phyloP scores from a whole-genome alignment of 2,329 filamentous ascomycete species.

The Colletotrichum zoysiae region DNA sequence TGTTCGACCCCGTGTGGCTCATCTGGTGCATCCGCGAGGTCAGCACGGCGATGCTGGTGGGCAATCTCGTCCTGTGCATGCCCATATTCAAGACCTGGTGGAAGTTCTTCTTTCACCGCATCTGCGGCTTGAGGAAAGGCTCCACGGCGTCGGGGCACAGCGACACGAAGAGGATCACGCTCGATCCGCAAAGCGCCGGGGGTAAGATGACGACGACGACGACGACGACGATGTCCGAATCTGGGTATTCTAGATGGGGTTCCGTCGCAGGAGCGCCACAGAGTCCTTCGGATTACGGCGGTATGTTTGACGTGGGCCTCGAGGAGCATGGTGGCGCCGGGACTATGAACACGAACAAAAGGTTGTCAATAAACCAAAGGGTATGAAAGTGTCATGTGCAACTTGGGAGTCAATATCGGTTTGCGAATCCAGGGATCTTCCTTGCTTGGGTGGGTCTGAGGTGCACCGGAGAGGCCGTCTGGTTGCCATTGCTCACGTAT shows the following conservation, averaged over 20 bases:
- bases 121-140: not conserved
- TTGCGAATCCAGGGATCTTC: not conserved
- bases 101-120: not conserved
- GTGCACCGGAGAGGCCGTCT: not conserved
- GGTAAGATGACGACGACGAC: not conserved
- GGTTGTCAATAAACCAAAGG: not conserved
- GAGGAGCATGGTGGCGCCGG: not conserved
- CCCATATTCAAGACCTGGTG: not conserved
- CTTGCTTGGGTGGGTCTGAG: not conserved
- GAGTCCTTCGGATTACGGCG: not conserved
- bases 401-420: not conserved
- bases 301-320: not conserved
- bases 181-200: not conserved
- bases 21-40: not conserved
- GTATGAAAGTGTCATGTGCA: not conserved
- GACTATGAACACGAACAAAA: not conserved
- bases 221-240: not conserved
- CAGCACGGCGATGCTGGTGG: not conserved
- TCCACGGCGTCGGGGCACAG: not conserved
- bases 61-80: not conserved
- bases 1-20: not conserved
- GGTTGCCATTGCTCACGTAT: not conserved
- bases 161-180: not conserved
- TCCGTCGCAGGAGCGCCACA: not conserved
- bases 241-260: not conserved